Percentiles rank a stretch among this genome's conserved stretches.
Evolutionary conservation across 257 asterid species (phyloP).

Genomic region (Coffea eugenioides): DNA sequence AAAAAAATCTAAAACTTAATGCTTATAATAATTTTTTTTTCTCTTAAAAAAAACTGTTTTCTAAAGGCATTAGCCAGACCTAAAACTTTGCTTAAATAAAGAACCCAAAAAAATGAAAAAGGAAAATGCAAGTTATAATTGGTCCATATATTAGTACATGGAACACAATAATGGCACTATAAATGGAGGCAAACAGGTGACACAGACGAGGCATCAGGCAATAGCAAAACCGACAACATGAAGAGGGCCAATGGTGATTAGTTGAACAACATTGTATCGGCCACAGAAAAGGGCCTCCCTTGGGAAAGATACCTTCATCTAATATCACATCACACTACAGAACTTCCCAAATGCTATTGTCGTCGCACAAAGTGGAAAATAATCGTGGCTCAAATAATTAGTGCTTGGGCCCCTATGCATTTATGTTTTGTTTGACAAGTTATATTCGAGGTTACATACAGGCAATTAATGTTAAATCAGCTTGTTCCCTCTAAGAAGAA

Average conservation of each 20-base stretch:
- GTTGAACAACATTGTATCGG: not conserved
- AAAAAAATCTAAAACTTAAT: no score
- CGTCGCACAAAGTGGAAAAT: not conserved
- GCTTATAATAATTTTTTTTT: no score
- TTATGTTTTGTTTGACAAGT: not conserved
- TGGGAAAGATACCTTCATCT: no score
- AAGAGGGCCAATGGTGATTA: not conserved
- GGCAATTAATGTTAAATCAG: no score
- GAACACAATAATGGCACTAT: not conserved
- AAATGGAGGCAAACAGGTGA: not conserved
- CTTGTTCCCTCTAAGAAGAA: not conserved
- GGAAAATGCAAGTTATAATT: not conserved
- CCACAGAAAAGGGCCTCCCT: not conserved
- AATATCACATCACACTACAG: no score
- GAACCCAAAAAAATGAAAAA: not conserved
- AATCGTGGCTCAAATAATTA: not conserved
- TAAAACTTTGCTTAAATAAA: no score
- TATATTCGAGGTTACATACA: not conserved
- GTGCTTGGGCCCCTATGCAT: not conserved
- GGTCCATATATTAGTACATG: not conserved
- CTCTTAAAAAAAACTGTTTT: no score
- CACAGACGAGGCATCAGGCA: not conserved
- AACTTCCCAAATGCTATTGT: constrained; percentile 5
- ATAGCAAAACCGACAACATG: not conserved
- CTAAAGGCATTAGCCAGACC: no score